Evolutionary conservation across 257 asterid genomes (phyloP).

Genomic region (Scutellaria galericulata): DNA sequence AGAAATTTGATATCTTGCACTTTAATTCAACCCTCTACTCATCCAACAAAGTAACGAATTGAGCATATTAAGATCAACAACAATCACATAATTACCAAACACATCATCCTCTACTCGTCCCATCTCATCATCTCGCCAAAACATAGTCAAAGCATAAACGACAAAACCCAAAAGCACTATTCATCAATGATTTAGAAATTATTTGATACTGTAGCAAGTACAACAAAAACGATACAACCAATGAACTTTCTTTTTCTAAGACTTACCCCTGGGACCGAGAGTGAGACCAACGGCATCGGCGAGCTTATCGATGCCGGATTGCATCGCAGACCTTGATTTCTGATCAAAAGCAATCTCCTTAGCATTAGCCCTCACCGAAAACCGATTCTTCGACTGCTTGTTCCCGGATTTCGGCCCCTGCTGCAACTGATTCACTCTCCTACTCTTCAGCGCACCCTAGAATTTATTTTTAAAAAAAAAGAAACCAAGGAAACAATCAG

Average conservation of each 20-base stretch:
- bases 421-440: constrained; percentile 66
- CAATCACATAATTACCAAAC: neutral
- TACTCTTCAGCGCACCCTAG: constrained; percentile 60
- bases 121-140: neutral
- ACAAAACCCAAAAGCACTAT: neutral
- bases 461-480: constrained; percentile 3
- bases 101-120: neutral
- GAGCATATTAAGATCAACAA: too few species aligned
- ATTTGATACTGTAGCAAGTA: neutral
- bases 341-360: constrained; percentile 98
- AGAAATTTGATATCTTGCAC: too few species aligned
- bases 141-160: neutral
- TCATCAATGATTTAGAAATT: neutral
- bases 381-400: constrained; percentile 63
- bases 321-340: constrained; percentile 83
- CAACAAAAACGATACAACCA: neutral
- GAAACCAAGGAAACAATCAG: too few species aligned
- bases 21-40: too few species aligned
- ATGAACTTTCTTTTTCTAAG: neutral
- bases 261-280: constrained; percentile 92
- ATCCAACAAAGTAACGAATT: too few species aligned
- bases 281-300: constrained; percentile 94
- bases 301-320: constrained; percentile 88
- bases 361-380: constrained; percentile 77
- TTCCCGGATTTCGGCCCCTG: constrained; percentile 62